These are phyloP conservation scores for Neolentinus lepideus DNA, from an alignment of 1,284 basidiomycete species.

Conservation along the genomic window DNA sequence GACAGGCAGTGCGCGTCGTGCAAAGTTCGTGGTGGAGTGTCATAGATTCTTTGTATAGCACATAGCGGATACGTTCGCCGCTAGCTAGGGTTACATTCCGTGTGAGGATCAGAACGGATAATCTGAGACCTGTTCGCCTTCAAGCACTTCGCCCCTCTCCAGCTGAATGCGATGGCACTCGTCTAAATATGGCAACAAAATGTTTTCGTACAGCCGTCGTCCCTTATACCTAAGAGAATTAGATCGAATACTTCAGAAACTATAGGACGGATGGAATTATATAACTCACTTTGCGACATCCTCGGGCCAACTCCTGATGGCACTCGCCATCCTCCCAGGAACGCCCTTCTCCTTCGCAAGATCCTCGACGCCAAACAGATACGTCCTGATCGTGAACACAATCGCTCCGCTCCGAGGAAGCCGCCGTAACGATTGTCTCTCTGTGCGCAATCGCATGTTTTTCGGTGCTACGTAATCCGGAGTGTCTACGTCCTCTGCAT, in stretches of 20 bases:
- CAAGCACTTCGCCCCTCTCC: conserved; percentile 15
- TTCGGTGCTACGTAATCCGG: conserved; percentile 27
- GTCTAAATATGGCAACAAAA: conserved; percentile 43
- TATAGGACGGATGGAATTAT: neutral
- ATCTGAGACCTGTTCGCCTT: conserved; percentile 7
- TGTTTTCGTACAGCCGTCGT: conserved; percentile 35
- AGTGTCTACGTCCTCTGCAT: conserved; percentile 5
- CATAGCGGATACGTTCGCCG: neutral
- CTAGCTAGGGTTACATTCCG: neutral
- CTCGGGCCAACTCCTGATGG: conserved; percentile 32
- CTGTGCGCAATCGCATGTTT: conserved; percentile 54
- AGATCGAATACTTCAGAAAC: neutral
- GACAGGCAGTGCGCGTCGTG: too few relatives aligned
- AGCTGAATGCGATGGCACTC: conserved; percentile 32
- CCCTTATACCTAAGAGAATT: conserved; percentile 44
- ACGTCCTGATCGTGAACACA: conserved; percentile 74
- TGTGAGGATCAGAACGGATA: neutral
- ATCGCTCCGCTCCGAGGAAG: conserved; percentile 62
- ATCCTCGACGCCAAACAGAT: conserved; percentile 53
- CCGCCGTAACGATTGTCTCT: conserved; percentile 68
- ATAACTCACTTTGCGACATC: conserved; percentile 2
- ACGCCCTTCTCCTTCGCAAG: conserved; percentile 58
- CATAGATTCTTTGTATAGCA: neutral
- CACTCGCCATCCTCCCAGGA: conserved; percentile 59
- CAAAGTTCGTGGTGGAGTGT: too few relatives aligned